Percentiles rank a stretch among this genome's conserved stretches.
phyloP scores from a whole-genome alignment of 805 yeast species.

The Saccharomycopsis sp. region DNA sequence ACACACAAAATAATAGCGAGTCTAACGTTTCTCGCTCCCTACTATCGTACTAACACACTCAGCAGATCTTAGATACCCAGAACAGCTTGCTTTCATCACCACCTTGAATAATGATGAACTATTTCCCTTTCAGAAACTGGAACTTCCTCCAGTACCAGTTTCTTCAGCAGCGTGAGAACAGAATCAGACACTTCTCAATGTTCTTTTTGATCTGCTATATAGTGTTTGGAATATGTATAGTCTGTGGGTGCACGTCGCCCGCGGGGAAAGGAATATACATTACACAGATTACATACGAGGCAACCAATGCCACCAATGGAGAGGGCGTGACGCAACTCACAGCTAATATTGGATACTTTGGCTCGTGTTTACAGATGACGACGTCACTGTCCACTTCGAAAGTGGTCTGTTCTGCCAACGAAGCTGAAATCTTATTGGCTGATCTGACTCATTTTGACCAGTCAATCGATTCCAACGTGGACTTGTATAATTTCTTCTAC shows the following conservation, averaged over 20 bases:
- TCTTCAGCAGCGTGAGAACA: background rate
- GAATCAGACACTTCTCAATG: slow-evolving; percentile 7
- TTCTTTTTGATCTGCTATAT: slow-evolving; percentile 13
- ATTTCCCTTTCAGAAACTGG: background rate
- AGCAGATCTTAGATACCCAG: background rate
- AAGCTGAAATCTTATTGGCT: slow-evolving; percentile 15
- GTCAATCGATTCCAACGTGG: slow-evolving; percentile 5
- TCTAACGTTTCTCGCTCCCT: background rate
- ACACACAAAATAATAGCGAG: background rate
- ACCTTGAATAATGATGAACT: background rate
- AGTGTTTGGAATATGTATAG: slow-evolving; percentile 19
- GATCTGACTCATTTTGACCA: slow-evolving; percentile 14
- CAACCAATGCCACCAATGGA: slow-evolving; percentile 9
- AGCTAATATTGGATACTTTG: slow-evolving; percentile 18
- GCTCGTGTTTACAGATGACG: slow-evolving; percentile 13
- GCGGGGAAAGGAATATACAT: slow-evolving; percentile 11
- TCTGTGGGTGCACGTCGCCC: slow-evolving; percentile 16
- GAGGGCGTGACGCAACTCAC: slow-evolving; percentile 12
- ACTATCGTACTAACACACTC: background rate
- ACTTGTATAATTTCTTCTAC: slow-evolving; percentile 19
- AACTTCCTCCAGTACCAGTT: background rate
- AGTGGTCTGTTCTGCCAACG: slow-evolving; percentile 16
- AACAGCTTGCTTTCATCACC: background rate
- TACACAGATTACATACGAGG: slow-evolving; percentile 13
- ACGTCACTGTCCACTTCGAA: slow-evolving; percentile 2